phyloP scores from a whole-genome alignment of 2,329 filamentous ascomycete species.

The Corniculantispora saksenae region DNA sequence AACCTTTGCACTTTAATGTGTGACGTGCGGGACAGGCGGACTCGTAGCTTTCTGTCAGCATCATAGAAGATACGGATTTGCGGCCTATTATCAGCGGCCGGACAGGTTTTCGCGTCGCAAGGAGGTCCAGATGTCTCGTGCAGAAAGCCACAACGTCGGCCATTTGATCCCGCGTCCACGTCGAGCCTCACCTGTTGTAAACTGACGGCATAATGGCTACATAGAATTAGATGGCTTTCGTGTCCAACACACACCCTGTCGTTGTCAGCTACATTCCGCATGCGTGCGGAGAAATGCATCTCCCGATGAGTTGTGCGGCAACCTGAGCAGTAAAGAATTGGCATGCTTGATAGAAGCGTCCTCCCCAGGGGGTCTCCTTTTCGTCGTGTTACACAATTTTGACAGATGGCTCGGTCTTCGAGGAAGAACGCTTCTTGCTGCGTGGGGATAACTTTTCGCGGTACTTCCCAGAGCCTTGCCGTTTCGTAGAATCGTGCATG shows the following conservation, averaged over 20 bases:
- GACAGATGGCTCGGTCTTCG: background rate
- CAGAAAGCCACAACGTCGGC: accelerated
- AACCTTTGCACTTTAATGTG: background rate
- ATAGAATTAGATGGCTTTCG: background rate
- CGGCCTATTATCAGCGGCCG: background rate
- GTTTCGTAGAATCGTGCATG: background rate
- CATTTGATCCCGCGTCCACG: background rate
- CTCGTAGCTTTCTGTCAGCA: background rate
- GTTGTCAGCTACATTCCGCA: background rate
- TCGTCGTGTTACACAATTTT: background rate
- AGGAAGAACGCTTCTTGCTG: background rate
- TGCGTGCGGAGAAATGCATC: constrained; percentile 2
- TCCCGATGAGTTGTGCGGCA: background rate
- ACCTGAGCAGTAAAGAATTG: background rate
- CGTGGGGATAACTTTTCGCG: background rate
- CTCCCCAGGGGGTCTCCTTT: background rate
- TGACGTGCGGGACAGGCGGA: background rate
- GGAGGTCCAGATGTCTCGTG: background rate
- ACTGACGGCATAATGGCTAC: background rate
- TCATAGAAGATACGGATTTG: background rate
- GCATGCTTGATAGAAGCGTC: background rate
- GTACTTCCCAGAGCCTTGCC: constrained; percentile 6
- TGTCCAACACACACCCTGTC: background rate
- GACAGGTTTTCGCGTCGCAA: constrained; percentile 2
- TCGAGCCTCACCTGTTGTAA: background rate